A percentile compares a stretch with the other conserved stretches of the same genome.
Evolutionary conservation across 768 basidiomycete genomes (phyloP).

Genomic region (Xerocomus brunneocitrinus): DNA sequence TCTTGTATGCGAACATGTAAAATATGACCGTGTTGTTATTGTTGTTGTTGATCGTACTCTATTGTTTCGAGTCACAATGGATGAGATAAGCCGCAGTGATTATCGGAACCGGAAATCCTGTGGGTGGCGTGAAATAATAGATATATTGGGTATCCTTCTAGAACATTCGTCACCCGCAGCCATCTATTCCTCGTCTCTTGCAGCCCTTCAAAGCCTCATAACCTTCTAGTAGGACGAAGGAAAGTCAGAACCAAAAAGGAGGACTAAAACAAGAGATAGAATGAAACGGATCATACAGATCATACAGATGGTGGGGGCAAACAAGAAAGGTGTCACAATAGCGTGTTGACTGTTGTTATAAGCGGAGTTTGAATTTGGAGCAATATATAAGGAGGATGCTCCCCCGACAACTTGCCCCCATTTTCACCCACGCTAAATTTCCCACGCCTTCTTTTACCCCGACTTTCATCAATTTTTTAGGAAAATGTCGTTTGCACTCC

Average conservation of each 20-base stretch:
- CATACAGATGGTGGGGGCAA: conserved; percentile 24
- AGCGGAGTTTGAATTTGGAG: conserved; percentile 28
- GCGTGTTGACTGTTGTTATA: conserved; percentile 17
- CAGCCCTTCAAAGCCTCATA: not conserved
- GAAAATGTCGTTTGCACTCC: conserved; percentile 59
- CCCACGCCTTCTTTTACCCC: conserved; percentile 23
- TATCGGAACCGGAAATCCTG: not conserved
- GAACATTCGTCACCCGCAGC: conserved; percentile 24
- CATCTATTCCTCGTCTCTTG: too few relatives aligned
- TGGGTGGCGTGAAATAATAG: conserved; percentile 12
- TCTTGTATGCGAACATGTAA: conserved; percentile 5
- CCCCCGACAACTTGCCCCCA: conserved; percentile 10
- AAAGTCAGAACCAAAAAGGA: not conserved
- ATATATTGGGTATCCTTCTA: conserved; percentile 22
- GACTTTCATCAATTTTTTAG: conserved; percentile 14
- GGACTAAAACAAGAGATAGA: not conserved
- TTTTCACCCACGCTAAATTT: conserved; percentile 26
- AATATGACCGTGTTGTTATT: not conserved
- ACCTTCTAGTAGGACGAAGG: not conserved
- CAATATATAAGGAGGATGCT: conserved; percentile 26
- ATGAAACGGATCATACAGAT: conserved; percentile 10
- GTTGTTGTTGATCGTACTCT: not conserved
- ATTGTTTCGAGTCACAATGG: not conserved
- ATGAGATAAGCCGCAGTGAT: not conserved
- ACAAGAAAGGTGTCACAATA: conserved; percentile 12